Evolutionary conservation across 2,329 filamentous ascomycete species (phyloP).

Genomic region (Epichloe festucae): DNA sequence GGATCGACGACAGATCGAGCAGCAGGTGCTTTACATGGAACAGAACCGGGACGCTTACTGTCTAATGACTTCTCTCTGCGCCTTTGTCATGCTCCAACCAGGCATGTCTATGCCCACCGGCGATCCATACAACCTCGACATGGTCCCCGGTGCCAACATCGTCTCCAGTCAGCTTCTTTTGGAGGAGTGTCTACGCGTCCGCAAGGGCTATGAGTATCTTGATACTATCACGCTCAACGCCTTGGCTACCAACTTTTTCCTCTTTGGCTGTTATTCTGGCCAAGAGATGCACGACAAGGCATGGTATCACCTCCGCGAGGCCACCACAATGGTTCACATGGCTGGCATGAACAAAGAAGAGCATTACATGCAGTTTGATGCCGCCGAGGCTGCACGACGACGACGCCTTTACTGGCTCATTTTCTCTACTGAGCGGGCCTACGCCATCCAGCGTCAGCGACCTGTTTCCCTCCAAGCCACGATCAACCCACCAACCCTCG

Average conservation of each 20-base stretch:
- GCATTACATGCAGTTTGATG: slow-evolving; percentile 45
- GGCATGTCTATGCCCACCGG: slow-evolving; percentile 47
- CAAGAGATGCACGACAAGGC: slow-evolving; percentile 62
- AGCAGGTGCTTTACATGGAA: slow-evolving; percentile 47
- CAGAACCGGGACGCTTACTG: slow-evolving; percentile 51
- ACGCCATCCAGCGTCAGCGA: slow-evolving; percentile 56
- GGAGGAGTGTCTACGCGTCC: slow-evolving; percentile 52
- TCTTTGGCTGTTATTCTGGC: slow-evolving; percentile 61
- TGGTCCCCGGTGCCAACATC: slow-evolving; percentile 45
- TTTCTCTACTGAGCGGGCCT: slow-evolving; percentile 59
- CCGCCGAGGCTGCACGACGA: slow-evolving; percentile 47
- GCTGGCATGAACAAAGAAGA: slow-evolving; percentile 49
- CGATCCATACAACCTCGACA: slow-evolving; percentile 43
- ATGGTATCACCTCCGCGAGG: slow-evolving; percentile 70
- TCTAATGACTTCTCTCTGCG: slow-evolving; percentile 49
- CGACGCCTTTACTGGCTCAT: slow-evolving; percentile 62
- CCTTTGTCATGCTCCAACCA: slow-evolving; percentile 56
- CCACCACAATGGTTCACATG: slow-evolving; percentile 55
- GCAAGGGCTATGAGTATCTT: slow-evolving; percentile 48
- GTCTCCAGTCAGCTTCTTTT: slow-evolving; percentile 53
- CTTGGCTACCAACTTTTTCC: slow-evolving; percentile 64
- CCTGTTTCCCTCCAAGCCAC: slow-evolving; percentile 59
- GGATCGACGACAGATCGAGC: slow-evolving; percentile 43
- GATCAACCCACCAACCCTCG: slow-evolving; percentile 49
- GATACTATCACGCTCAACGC: slow-evolving; percentile 42